Evolutionary conservation across 805 yeast genomes (phyloP), one percentile per base, ranked within the genome.

Genomic region (Pichia cabralensis): DNA sequence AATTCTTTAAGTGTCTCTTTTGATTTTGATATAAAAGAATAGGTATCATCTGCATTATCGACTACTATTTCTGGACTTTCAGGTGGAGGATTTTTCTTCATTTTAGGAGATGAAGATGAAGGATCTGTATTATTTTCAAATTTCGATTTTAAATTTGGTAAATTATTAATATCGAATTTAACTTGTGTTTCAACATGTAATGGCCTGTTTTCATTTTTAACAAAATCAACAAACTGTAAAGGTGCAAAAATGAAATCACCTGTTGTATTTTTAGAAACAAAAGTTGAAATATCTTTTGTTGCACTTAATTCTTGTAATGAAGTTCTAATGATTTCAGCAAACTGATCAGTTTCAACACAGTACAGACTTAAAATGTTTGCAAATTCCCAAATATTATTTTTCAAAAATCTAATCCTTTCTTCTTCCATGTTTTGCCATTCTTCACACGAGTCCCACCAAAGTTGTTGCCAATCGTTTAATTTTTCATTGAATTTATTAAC

Each of bases 291-390:
- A 43, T 84, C 95, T 14, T 59, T 60, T 3, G 60, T 60, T 7
- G 82, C 72, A 14, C 74, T 78, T 45, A 86, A 77, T 33, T 70
- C 67, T 39, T 86, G 95, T 34, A 84, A 64, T 3, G 72, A 55
- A 7, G 74, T 52, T 36, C 95, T 68, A 11, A 86, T 69, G 34
- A 64, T 64, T 49, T 85, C 95, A 36, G 80, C 82, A 8, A 80
- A 67, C 41, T 74, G 78, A 50, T 85, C 95, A 47, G 79, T 81
- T 28, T 74, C 71, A 22, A 84, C 88, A 51, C 95, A 85, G 3
- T 76, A 65, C 0, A 83, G 67, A 7, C 94, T 81, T 8, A 81
- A 64, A 26, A 76, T 65, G 55, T 84, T 84, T 30, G 89, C 75
- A 49, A 67, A 83, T 28, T 76, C 80, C 81, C 94, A 85, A 39